A percentile compares a stretch with the other conserved stretches of the same genome.
These are phyloP conservation scores for Powellomyces hirtus DNA, from an alignment of 192 early-diverging fungal species.

Conservation along the genomic window DNA sequence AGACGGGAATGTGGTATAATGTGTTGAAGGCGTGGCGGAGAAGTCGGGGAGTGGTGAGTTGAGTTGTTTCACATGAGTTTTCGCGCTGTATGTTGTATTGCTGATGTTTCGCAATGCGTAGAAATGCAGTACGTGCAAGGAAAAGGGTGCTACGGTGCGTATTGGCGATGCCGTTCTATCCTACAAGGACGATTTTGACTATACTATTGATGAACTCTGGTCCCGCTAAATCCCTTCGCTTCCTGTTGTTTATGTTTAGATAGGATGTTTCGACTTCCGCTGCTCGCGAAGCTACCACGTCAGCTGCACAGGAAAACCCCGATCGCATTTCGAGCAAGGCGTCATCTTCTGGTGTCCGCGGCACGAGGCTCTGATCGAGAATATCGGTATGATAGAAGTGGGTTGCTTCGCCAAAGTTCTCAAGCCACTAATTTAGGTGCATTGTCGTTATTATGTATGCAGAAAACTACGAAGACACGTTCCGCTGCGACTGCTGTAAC, in stretches of 20 bases:
- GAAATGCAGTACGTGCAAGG: constrained; percentile 72
- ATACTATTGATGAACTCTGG: no score
- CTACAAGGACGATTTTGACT: no score
- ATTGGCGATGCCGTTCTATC: no score
- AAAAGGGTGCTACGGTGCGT: constrained; percentile 81
- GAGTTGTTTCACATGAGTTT: no score
- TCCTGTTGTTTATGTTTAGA: no score
- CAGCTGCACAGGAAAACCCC: constrained; percentile 70
- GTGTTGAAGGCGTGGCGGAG: constrained; percentile 72
- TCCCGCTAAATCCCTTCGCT: no score
- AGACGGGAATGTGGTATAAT: constrained; percentile 86
- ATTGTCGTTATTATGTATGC: no score
- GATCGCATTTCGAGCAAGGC: constrained; percentile 71
- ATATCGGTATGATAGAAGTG: no score
- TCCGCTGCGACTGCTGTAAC: constrained; percentile 68
- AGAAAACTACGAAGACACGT: constrained; percentile 67
- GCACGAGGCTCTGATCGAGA: constrained; percentile 59
- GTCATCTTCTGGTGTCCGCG: constrained; percentile 85
- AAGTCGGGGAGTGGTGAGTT: constrained; percentile 67
- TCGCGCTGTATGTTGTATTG: not conserved
- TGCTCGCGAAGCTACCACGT: constrained; percentile 84
- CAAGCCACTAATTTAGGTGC: no score
- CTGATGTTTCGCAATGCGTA: no score
- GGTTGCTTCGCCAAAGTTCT: no score
- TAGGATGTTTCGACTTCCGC: constrained; percentile 81